A percentile compares a stretch with the other conserved stretches of the same genome.
phyloP scores from a whole-genome alignment of 495 filamentous ascomycete species.

The Hypoxylon intermedium region DNA sequence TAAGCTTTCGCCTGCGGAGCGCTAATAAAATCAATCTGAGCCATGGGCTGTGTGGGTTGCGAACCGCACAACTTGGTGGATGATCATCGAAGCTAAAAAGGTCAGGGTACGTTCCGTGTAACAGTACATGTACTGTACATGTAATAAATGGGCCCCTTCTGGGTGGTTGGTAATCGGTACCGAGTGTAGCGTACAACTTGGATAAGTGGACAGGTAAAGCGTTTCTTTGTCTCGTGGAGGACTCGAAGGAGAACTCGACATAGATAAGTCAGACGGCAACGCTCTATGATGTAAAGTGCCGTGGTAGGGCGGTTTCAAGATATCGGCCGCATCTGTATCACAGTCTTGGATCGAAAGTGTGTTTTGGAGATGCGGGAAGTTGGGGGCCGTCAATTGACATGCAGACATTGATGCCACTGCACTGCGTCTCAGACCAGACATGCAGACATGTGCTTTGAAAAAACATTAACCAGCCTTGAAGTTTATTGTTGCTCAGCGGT shows the following conservation, averaged over 20 bases:
- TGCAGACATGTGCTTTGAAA: no score
- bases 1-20: slow-evolving; percentile 16
- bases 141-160: slow-evolving; percentile 10
- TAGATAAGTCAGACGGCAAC: background rate
- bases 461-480: slow-evolving; percentile 1
- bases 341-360: slow-evolving; percentile 24
- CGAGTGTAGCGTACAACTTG: background rate
- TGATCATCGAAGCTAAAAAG: slow-evolving; percentile 27
- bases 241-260: background rate
- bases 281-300: slow-evolving; percentile 21
- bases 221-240: background rate
- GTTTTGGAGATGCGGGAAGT: slow-evolving; percentile 13
- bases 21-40: slow-evolving; percentile 3
- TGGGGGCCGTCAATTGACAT: slow-evolving; percentile 22
- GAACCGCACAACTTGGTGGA: slow-evolving; percentile 2
- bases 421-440: slow-evolving; percentile 1
- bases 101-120: slow-evolving; percentile 15
- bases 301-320: slow-evolving; percentile 17
- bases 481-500: no score
- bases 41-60: slow-evolving; percentile 6
- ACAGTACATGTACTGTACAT: slow-evolving; percentile 18
- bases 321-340: slow-evolving; percentile 27
- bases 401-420: slow-evolving; percentile 18
- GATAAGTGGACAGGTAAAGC: background rate
- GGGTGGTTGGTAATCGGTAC: background rate